phyloP scores from a whole-genome alignment of 805 yeast species.

The Candida saitoana region DNA sequence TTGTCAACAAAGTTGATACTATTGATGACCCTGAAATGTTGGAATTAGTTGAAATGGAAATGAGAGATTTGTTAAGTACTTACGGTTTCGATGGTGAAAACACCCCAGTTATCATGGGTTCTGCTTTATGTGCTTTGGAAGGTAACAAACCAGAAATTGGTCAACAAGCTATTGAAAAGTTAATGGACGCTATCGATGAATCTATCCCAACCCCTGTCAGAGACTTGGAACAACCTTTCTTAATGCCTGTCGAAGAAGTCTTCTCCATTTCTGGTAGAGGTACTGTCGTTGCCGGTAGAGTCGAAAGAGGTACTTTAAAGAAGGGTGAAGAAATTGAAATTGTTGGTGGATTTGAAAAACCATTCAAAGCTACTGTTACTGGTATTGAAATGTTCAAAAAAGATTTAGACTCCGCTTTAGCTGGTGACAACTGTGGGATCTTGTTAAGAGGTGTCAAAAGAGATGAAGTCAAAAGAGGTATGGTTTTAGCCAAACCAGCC shows the following conservation, averaged over 20 bases:
- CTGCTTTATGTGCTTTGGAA: constrained; percentile 95
- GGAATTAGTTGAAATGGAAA: constrained; percentile 99
- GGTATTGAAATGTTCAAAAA: constrained; percentile 99
- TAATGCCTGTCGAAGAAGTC: constrained; percentile 96
- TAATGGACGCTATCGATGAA: constrained; percentile 89
- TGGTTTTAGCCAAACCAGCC: constrained; percentile 93
- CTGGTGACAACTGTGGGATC: constrained; percentile 99
- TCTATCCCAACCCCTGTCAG: constrained; percentile 95
- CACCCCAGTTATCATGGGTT: constrained; percentile 97
- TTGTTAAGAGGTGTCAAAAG: constrained; percentile 97
- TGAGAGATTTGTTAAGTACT: constrained; percentile 88
- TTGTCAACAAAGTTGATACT: constrained; percentile 96
- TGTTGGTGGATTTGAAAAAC: constrained; percentile 84
- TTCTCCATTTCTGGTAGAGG: constrained; percentile 99
- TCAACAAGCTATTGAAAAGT: constrained; percentile 71
- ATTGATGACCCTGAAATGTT: constrained; percentile 98
- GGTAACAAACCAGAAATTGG: constrained; percentile 88
- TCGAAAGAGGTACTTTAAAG: constrained; percentile 95
- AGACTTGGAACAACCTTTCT: constrained; percentile 92
- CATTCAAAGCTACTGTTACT: constrained; percentile 90
- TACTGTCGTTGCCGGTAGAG: constrained; percentile 98
- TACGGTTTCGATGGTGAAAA: constrained; percentile 98
- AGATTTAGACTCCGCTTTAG: constrained; percentile 95
- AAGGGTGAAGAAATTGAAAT: constrained; percentile 98
- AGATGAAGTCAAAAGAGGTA: constrained; percentile 95